These are phyloP conservation scores for Wallacemonas rigidus DNA, from an alignment of 208 protist species.

Conservation along the genomic window DNA sequence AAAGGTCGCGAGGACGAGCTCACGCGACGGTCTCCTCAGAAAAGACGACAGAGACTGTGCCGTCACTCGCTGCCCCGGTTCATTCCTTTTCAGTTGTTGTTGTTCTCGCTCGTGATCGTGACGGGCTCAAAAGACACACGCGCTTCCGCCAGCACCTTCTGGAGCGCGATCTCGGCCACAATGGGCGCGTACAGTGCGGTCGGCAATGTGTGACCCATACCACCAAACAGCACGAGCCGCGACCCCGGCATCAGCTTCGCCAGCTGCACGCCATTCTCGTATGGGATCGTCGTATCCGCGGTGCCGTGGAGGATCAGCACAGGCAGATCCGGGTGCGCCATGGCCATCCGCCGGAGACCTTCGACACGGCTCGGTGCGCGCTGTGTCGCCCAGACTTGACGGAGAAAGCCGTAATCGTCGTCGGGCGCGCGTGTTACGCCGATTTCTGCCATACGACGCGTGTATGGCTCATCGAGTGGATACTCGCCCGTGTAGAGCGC, in stretches of 20 bases:
- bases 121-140: not conserved
- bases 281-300: slow-evolving; percentile 53
- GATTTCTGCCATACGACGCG: slow-evolving; percentile 8
- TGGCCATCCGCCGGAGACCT: slow-evolving; percentile 29
- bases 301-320: slow-evolving; percentile 61
- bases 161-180: slow-evolving; percentile 34
- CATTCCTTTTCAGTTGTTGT: not conserved
- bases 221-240: slow-evolving; percentile 46
- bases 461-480: slow-evolving; percentile 28
- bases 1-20: no score
- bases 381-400: slow-evolving; percentile 66
- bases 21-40: no score
- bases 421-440: slow-evolving; percentile 33
- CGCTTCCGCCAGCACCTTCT: slow-evolving; percentile 3
- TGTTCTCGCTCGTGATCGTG: not conserved
- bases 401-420: slow-evolving; percentile 35
- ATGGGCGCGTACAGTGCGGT: slow-evolving; percentile 33
- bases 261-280: slow-evolving; percentile 55
- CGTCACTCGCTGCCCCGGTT: no score
- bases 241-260: slow-evolving; percentile 34
- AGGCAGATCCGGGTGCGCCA: slow-evolving; percentile 19
- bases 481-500: slow-evolving; percentile 40
- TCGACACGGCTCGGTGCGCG: slow-evolving; percentile 45
- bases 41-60: no score
- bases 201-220: slow-evolving; percentile 60